Conservation (phyloP, 169 alveolate genomes). For the Cryptosporidium sp. region DNA sequence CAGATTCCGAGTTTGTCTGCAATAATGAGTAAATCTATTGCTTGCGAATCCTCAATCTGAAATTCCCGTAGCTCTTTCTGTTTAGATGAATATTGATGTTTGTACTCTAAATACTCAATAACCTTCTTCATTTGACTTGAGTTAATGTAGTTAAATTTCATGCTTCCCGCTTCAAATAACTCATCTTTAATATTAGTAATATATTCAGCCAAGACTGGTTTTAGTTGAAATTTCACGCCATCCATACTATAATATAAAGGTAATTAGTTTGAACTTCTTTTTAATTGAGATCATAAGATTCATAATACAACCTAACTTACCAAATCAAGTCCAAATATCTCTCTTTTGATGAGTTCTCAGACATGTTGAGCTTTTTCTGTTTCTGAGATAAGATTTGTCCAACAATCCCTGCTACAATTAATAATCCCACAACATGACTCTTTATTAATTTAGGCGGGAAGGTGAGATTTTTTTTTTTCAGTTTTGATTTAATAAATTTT, state of each 20-base stretch:
- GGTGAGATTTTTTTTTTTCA: not conserved
- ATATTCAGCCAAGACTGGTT: not conserved
- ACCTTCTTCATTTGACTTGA: slow-evolving; percentile 56
- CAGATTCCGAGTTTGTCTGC: slow-evolving; percentile 68
- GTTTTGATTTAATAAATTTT: not conserved
- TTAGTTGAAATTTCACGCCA: slow-evolving; percentile 11
- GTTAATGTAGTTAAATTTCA: slow-evolving; percentile 47
- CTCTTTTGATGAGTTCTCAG: not conserved
- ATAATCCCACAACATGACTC: not conserved
- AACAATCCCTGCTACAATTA: not conserved
- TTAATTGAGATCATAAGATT: not conserved
- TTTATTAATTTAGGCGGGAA: not conserved
- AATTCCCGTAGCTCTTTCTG: not conserved
- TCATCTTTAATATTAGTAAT: slow-evolving; percentile 37
- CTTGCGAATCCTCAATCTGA: slow-evolving; percentile 28
- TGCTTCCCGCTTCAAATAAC: not conserved
- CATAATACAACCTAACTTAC: slow-evolving; percentile 7
- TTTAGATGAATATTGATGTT: slow-evolving; percentile 6
- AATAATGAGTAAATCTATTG: slow-evolving; percentile 48
- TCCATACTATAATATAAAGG: slow-evolving; percentile 21
- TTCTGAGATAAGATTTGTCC: not conserved
- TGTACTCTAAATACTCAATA: slow-evolving; percentile 51
- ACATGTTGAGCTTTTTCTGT: not conserved
- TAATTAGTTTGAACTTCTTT: not conserved
- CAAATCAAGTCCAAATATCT: slow-evolving; percentile 27